phyloP scores from a whole-genome alignment of 768 basidiomycete species.

The Daedalea quercina region DNA sequence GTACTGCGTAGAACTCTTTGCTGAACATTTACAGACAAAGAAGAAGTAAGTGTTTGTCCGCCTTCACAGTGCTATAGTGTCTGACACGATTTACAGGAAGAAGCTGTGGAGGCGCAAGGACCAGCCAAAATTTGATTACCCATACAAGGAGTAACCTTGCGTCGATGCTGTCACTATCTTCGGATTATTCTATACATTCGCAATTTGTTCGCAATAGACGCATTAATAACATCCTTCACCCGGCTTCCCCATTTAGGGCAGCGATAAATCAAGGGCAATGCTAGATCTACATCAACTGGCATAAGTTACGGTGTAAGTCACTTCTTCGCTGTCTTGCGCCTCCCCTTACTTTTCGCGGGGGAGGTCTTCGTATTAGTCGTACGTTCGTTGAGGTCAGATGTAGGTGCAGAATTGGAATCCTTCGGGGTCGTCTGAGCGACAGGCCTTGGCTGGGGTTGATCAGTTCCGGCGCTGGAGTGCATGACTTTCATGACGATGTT shows the following conservation, averaged over 20 bases:
- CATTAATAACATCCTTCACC: no score
- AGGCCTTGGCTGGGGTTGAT: background rate
- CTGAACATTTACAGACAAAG: slow-evolving; percentile 77
- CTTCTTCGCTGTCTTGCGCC: slow-evolving; percentile 30
- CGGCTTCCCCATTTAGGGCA: no score
- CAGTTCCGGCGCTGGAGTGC: slow-evolving; percentile 31
- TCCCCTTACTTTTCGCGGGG: slow-evolving; percentile 18
- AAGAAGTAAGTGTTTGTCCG: slow-evolving; percentile 66
- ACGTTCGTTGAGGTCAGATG: background rate
- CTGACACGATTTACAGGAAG: slow-evolving; percentile 43
- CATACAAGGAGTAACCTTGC: slow-evolving; percentile 58
- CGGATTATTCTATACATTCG: background rate
- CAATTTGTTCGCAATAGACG: background rate
- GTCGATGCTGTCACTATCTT: no score
- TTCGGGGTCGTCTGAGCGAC: background rate
- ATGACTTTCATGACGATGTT: slow-evolving; percentile 63
- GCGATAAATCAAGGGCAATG: no score
- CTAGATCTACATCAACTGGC: background rate
- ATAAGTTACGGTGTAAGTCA: slow-evolving; percentile 12
- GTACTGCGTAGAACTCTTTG: slow-evolving; percentile 80
- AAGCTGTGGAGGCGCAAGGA: slow-evolving; percentile 91
- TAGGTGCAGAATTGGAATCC: background rate
- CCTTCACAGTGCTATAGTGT: background rate
- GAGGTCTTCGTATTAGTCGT: slow-evolving; percentile 5
- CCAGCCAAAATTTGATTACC: slow-evolving; percentile 80